phyloP scores from a whole-genome alignment of 768 basidiomycete species.

The Macrolepiota dolichaula region DNA sequence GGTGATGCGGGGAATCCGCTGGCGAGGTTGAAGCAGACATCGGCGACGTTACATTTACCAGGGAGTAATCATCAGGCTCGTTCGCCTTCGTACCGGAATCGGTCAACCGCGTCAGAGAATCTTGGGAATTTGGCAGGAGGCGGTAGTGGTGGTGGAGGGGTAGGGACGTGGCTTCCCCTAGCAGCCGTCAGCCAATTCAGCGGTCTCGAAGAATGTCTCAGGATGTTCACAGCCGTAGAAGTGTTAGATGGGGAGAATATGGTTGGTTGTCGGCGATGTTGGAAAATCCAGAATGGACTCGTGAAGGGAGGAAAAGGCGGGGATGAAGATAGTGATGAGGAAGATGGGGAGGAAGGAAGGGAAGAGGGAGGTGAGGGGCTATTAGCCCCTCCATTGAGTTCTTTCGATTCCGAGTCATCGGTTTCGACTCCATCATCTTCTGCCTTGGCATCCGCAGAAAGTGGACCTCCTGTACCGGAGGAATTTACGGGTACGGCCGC shows the following conservation, averaged over 20 bases:
- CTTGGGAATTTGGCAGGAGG: background rate
- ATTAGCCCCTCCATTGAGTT: background rate
- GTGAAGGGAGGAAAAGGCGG: constrained; percentile 24
- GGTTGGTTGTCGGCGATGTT: constrained; percentile 91
- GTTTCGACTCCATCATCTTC: background rate
- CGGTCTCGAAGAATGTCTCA: constrained; percentile 74
- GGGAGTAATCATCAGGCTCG: background rate
- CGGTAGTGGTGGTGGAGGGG: constrained; percentile 6
- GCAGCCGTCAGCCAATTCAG: constrained; percentile 46
- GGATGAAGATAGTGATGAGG: constrained; percentile 29
- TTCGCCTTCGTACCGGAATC: background rate
- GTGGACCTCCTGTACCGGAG: background rate
- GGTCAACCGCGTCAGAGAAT: background rate
- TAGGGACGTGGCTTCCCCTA: constrained; percentile 31
- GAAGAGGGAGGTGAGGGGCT: constrained; percentile 7
- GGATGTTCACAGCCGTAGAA: constrained; percentile 91
- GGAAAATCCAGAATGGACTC: constrained; percentile 80
- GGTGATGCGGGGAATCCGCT: constrained; percentile 20
- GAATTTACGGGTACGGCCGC: background rate
- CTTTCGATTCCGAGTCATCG: constrained; percentile 4
- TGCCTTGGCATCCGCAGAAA: constrained; percentile 9
- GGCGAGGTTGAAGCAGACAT: background rate
- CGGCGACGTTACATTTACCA: background rate
- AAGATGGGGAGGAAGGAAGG: constrained; percentile 19
- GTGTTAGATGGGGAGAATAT: constrained; percentile 91